phyloP scores from a whole-genome alignment of 2,329 filamentous ascomycete species.

The Clonostachys rosea region DNA sequence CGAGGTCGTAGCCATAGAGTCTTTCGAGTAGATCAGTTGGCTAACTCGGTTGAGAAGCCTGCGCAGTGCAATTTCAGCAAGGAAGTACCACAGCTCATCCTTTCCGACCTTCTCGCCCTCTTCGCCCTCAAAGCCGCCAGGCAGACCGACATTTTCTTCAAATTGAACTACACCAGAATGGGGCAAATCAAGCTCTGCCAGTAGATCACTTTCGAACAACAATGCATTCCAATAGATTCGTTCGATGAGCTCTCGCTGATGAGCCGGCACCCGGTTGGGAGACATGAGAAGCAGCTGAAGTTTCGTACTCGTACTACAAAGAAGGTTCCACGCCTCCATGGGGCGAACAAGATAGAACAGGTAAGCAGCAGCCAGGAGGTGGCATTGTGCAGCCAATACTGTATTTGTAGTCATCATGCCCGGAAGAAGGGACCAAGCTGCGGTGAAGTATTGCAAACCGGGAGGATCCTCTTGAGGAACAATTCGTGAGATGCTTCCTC shows the following conservation, averaged over 20 bases:
- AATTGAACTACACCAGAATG: conserved; percentile 81
- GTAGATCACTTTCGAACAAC: conserved; percentile 74
- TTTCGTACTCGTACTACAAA: conserved; percentile 78
- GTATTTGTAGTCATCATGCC: conserved; percentile 77
- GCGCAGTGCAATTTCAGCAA: conserved; percentile 76
- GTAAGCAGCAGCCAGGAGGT: conserved; percentile 76
- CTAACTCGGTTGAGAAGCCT: conserved; percentile 74
- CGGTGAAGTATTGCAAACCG: conserved; percentile 74
- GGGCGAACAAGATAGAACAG: conserved; percentile 79
- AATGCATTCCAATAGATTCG: conserved; percentile 82
- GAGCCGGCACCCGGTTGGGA: conserved; percentile 64
- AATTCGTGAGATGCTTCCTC: conserved; percentile 71
- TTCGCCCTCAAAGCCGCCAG: conserved; percentile 73
- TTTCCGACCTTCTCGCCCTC: conserved; percentile 59
- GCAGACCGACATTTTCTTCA: conserved; percentile 74
- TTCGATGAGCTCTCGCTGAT: conserved; percentile 69
- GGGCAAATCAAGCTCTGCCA: conserved; percentile 75
- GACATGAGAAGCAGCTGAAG: conserved; percentile 73
- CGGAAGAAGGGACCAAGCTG: conserved; percentile 73
- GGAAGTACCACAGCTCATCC: conserved; percentile 82
- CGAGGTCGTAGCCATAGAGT: conserved; percentile 65
- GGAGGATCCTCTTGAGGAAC: conserved; percentile 66
- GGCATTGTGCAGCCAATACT: conserved; percentile 74
- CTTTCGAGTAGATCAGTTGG: conserved; percentile 74
- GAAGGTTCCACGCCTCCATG: conserved; percentile 76